A percentile compares a stretch with the other conserved stretches of the same genome.
These are phyloP conservation scores for Podospora pseudopauciseta DNA, from an alignment of 495 filamentous ascomycete species.

Conservation along the genomic window DNA sequence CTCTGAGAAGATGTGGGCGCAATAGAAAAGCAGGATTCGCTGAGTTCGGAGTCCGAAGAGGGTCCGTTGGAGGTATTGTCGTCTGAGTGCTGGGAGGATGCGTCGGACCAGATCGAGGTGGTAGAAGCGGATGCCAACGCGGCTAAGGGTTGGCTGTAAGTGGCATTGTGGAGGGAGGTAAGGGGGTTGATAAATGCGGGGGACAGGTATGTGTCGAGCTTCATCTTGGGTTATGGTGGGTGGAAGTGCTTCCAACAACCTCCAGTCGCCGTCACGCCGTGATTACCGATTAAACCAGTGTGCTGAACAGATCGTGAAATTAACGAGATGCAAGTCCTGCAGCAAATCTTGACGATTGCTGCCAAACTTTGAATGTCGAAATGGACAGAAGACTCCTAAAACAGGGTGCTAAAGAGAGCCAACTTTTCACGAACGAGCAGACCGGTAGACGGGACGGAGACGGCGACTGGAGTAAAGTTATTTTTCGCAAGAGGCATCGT, in stretches of 20 bases:
- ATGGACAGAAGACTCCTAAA: slow-evolving; percentile 43
- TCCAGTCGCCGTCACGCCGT: slow-evolving; percentile 55
- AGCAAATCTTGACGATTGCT: slow-evolving; percentile 30
- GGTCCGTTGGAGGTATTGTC: slow-evolving; percentile 33
- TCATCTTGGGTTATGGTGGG: slow-evolving; percentile 48
- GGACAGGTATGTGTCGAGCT: slow-evolving; percentile 45
- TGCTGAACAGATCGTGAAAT: slow-evolving; percentile 38
- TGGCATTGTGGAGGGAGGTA: slow-evolving; percentile 45
- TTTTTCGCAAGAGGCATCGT: slow-evolving; percentile 52
- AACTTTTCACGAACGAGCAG: slow-evolving; percentile 51
- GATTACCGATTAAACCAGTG: slow-evolving; percentile 48
- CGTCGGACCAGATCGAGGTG: slow-evolving; percentile 76
- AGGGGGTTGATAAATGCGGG: slow-evolving; percentile 41
- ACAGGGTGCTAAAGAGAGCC: slow-evolving; percentile 34
- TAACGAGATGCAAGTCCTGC: slow-evolving; percentile 41
- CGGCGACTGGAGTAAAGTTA: slow-evolving; percentile 52
- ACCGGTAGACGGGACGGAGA: slow-evolving; percentile 54
- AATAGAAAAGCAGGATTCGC: slow-evolving; percentile 39
- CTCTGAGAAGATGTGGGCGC: slow-evolving; percentile 28
- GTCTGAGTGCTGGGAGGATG: slow-evolving; percentile 55
- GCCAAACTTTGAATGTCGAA: slow-evolving; percentile 40
- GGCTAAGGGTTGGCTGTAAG: slow-evolving; percentile 65
- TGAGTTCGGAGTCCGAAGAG: slow-evolving; percentile 40
- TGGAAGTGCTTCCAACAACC: slow-evolving; percentile 36
- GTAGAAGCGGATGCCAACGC: slow-evolving; percentile 70